Conservation (phyloP, 139 green algal genomes). For the Tetradesmus lagerheimii region DNA sequence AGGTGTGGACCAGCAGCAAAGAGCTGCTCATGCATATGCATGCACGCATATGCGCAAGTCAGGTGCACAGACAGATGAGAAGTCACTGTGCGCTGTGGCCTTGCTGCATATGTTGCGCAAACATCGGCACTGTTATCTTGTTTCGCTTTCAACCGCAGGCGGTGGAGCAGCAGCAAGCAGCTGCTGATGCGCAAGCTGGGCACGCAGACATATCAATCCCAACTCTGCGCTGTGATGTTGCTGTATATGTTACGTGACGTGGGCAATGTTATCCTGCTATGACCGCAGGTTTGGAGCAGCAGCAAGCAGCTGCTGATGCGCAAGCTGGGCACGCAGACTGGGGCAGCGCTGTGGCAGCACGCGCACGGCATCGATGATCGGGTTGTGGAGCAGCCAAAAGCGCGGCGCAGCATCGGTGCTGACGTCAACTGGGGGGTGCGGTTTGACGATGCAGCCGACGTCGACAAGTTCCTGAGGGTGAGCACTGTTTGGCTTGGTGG, state of each 20-base stretch:
- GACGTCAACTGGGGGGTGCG: slow-evolving; percentile 97
- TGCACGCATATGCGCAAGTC: no score
- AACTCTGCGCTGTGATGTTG: no score
- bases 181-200: slow-evolving; percentile 80
- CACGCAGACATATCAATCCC: no score
- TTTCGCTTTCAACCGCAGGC: not conserved
- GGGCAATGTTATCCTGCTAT: not conserved
- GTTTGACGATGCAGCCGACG: slow-evolving; percentile 75
- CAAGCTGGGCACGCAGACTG: slow-evolving; percentile 85
- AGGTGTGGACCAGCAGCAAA: slow-evolving; percentile 60
- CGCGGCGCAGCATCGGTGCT: slow-evolving; percentile 83
- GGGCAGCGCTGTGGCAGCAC: slow-evolving; percentile 65
- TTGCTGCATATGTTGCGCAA: no score
- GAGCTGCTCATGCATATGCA: slow-evolving; percentile 64
- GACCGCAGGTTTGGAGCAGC: slow-evolving; percentile 47
- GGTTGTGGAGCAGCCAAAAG: slow-evolving; percentile 52
- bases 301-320: slow-evolving; percentile 69
- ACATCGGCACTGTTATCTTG: not conserved
- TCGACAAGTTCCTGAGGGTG: slow-evolving; percentile 63
- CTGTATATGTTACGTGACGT: not conserved
- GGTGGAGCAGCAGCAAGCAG: slow-evolving; percentile 57
- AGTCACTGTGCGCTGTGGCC: no score
- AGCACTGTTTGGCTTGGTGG: not conserved
- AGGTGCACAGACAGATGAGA: no score
- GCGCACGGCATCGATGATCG: slow-evolving; percentile 36